Base-by-base conservation (phyloP, 2,329 filamentous ascomycete genomes). In the Amauroascus verrucosus region DNA sequence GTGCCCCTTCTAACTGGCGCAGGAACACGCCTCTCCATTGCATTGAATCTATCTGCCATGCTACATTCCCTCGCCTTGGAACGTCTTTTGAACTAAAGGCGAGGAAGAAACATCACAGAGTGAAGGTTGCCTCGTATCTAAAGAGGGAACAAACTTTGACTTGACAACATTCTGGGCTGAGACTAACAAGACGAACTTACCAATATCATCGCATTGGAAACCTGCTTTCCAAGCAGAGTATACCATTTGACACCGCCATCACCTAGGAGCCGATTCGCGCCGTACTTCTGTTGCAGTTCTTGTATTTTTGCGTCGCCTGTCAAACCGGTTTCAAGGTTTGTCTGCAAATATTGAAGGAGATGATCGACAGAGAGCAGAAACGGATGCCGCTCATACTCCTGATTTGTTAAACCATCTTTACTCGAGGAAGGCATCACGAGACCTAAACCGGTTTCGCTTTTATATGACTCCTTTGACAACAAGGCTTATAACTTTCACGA, bases 151-250 rank as follows among this genome's bases (percentile, higher is more conserved):
- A 18, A 28, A 35, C 32, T 16, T 20, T 8, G 22, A 51, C 40
- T 32, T 7, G 38, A 32, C 8, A 22, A 26, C 2, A 22, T 28
- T 16, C 7, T 7, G 13, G 16, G 14, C n/a, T 35, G 9, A 18
- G 24, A 35, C 24, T 9, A 22, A 16, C n/a, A 24, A 24, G 24
- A 44, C 11, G n/a, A 26, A 60, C 60, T 52, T 60, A 76, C 77
- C 60, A 79, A 59, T 32, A 76, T 77, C 76, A 79, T 78, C 13
- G 76, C 77, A 62, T 79, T 79, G 38, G 74, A 74, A 40, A 77
- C 65, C 60, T 80, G 77, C 51, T 75, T 72, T 37, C 75, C 61
- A 11, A 80, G 63, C 48, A 80, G 75, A 55, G 75, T 71, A 56
- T 71, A 69, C 54, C 72, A 72, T 51, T 72, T 70, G 33, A 77